A percentile compares a stretch with the other conserved stretches of the same genome.
These are phyloP conservation scores for Glycyrrhiza uralensis DNA, from an alignment of 306 rosid genomes.

Conservation along the genomic window DNA sequence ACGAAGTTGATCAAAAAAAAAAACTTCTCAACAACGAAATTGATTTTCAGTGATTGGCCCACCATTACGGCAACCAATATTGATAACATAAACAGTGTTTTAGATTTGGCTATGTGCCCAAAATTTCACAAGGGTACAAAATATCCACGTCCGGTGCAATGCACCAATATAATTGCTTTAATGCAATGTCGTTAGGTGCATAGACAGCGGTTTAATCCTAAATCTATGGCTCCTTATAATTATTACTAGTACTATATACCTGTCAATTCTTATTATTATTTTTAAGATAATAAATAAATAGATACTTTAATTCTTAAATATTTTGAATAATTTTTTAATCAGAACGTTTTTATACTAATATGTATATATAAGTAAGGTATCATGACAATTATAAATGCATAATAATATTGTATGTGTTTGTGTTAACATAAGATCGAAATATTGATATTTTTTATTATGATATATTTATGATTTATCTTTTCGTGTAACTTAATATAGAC, in stretches of 20 bases:
- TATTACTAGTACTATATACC: background rate
- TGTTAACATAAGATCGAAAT: background rate
- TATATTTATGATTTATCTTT: background rate
- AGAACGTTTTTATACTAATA: background rate
- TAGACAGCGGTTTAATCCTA: constrained; percentile 9
- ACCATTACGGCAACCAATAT: constrained; percentile 5
- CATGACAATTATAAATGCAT: background rate
- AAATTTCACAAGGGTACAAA: background rate
- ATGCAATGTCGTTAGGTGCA: constrained; percentile 29
- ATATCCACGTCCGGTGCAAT: constrained; percentile 9
- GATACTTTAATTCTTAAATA: background rate
- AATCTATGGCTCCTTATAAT: background rate
- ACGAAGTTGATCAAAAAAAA: background rate
- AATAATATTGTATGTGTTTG: background rate
- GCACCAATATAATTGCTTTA: constrained; percentile 16
- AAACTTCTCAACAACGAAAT: constrained; percentile 17
- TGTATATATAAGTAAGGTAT: background rate
- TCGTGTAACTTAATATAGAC: too few species aligned
- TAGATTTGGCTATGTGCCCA: background rate
- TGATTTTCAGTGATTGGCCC: constrained; percentile 22
- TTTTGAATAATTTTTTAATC: too few species aligned
- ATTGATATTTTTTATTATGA: background rate
- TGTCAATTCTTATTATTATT: background rate
- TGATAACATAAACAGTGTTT: constrained; percentile 20
- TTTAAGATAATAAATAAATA: background rate